Conservation (phyloP, 768 basidiomycete genomes). For the Auriscalpium orientale region DNA sequence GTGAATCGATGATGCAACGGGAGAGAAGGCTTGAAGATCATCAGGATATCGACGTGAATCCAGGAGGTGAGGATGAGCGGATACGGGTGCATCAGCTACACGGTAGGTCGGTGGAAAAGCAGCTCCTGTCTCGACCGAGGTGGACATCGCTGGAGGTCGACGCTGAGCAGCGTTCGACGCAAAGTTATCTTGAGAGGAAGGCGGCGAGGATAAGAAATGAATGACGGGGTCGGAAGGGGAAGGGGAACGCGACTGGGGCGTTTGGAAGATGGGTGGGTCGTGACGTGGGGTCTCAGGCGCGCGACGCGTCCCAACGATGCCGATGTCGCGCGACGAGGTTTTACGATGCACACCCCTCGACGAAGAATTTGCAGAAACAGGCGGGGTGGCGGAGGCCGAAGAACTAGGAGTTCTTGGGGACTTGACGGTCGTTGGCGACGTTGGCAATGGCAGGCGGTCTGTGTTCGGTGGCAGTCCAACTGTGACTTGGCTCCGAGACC, state of each 20-base stretch:
- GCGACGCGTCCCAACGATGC: conserved; percentile 41
- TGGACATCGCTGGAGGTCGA: background rate
- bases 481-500: background rate
- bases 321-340: conserved; percentile 38
- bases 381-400: background rate
- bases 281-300: conserved; percentile 14
- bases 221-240: conserved; percentile 17
- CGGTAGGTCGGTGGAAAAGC: too few species aligned
- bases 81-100: too few species aligned
- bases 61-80: too few species aligned
- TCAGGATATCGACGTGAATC: too few species aligned
- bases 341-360: conserved; percentile 33
- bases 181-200: background rate
- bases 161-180: background rate
- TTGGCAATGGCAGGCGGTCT: conserved; percentile 1
- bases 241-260: conserved; percentile 25
- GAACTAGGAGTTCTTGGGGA: background rate
- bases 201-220: conserved; percentile 20
- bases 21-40: background rate
- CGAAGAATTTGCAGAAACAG: background rate
- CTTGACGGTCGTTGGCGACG: background rate
- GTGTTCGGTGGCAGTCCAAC: background rate
- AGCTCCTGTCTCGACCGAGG: too few species aligned
- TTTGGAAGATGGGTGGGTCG: conserved; percentile 32
- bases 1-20: background rate